A percentile compares a stretch with the other conserved stretches of the same genome.
Evolutionary conservation across 192 early-diverging fungal genomes (phyloP).

Genomic region (Backusella australiensis): DNA sequence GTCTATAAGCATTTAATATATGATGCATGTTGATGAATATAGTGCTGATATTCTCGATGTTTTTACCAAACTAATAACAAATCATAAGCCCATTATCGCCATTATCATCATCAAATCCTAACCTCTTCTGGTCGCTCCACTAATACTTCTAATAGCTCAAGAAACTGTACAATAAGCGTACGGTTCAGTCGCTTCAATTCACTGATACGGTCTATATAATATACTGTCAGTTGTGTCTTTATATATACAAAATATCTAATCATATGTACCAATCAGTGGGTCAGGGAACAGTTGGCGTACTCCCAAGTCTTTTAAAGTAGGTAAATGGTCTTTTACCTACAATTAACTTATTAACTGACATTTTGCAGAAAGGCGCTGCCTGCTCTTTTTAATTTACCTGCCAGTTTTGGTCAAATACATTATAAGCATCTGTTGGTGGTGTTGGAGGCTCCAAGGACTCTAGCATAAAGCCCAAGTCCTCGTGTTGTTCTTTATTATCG

Average conservation of each 20-base stretch:
- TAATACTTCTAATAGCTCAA: slow-evolving; percentile 67
- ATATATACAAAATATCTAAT: not conserved
- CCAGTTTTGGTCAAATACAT: slow-evolving; percentile 69
- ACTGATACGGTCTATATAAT: slow-evolving; percentile 54
- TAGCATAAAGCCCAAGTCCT: slow-evolving; percentile 41
- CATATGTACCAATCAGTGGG: slow-evolving; percentile 34
- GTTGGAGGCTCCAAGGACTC: slow-evolving; percentile 53
- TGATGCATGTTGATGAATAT: slow-evolving; percentile 82
- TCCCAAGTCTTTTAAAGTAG: slow-evolving; percentile 56
- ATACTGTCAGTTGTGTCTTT: not conserved
- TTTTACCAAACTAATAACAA: slow-evolving; percentile 44
- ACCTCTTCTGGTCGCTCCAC: slow-evolving; percentile 50
- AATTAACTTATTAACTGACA: too few species aligned
- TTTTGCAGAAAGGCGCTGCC: too few species aligned
- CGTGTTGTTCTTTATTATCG: slow-evolving; percentile 29
- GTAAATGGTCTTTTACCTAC: not conserved
- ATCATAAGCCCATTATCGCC: too few species aligned
- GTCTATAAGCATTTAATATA: slow-evolving; percentile 79
- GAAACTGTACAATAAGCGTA: slow-evolving; percentile 62
- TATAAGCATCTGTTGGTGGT: slow-evolving; percentile 53
- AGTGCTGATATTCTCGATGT: slow-evolving; percentile 64
- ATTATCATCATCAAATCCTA: slow-evolving; percentile 17
- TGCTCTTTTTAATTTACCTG: slow-evolving; percentile 40
- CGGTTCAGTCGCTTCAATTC: slow-evolving; percentile 67
- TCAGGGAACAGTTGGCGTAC: slow-evolving; percentile 66